Percentiles rank a stretch among this genome's conserved stretches.
These are phyloP conservation scores for Camellia lanceoleosa DNA, from an alignment of 148 eudicot genomes.

Conservation along the genomic window DNA sequence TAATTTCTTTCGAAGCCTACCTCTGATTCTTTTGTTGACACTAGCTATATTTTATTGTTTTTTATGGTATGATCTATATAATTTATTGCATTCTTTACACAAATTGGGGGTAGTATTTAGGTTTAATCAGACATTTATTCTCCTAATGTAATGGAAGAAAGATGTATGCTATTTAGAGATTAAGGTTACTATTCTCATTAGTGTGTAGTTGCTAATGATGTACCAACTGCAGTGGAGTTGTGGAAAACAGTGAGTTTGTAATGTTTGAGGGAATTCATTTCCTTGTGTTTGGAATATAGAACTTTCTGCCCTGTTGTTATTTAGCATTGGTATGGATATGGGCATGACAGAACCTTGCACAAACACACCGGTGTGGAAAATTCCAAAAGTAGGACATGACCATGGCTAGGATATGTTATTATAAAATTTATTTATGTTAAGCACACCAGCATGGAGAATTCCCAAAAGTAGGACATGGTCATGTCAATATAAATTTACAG, in stretches of 20 bases:
- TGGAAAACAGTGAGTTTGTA: background rate
- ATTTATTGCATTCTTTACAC: background rate
- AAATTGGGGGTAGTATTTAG: background rate
- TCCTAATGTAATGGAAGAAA: background rate
- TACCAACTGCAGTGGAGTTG: background rate
- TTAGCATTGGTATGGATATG: background rate
- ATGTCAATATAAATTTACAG: background rate
- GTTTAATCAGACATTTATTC: background rate
- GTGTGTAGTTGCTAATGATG: background rate
- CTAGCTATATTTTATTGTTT: background rate
- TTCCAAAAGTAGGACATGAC: background rate
- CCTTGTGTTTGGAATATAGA: slow-evolving; percentile 3
- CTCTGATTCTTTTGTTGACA: background rate
- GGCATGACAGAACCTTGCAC: background rate
- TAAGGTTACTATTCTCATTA: background rate
- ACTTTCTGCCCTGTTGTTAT: background rate
- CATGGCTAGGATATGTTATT: background rate
- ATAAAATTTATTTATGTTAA: background rate
- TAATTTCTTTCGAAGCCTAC: slow-evolving; percentile 5
- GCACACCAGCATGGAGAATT: background rate
- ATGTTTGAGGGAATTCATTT: background rate
- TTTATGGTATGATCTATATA: background rate
- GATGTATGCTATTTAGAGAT: background rate
- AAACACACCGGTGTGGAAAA: background rate
- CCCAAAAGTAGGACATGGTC: background rate